phyloP scores from a whole-genome alignment of 208 protist species.

The Vickermania spadyakhi region DNA sequence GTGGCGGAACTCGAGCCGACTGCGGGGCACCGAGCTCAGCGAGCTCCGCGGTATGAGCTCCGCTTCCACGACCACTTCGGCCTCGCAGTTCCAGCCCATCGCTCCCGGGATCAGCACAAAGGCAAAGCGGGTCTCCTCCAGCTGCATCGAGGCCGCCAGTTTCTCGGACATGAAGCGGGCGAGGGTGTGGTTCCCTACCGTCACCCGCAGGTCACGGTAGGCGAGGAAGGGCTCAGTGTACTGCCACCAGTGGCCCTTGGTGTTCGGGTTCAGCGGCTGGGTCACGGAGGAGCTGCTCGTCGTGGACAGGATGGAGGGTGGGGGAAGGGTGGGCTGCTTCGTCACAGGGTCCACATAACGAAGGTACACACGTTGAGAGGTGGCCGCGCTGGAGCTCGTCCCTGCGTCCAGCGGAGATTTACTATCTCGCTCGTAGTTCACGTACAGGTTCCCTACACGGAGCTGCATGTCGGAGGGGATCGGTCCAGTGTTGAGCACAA shows the following conservation, averaged over 20 bases:
- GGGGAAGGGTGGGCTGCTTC: slow-evolving; percentile 20
- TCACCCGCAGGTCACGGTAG: slow-evolving; percentile 49
- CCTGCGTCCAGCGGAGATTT: neutral
- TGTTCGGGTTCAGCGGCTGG: neutral
- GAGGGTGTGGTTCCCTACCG: slow-evolving; percentile 27
- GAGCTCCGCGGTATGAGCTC: slow-evolving; percentile 12
- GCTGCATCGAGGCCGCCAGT: slow-evolving; percentile 12
- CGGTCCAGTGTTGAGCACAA: slow-evolving; percentile 32
- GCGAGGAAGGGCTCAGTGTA: slow-evolving; percentile 58
- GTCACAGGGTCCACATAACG: slow-evolving; percentile 48
- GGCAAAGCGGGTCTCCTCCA: slow-evolving; percentile 11
- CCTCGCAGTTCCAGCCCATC: slow-evolving; percentile 27
- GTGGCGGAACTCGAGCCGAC: slow-evolving; percentile 40
- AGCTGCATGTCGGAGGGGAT: slow-evolving; percentile 34
- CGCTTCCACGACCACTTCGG: slow-evolving; percentile 53
- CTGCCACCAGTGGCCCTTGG: slow-evolving; percentile 54
- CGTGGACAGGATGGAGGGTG: neutral
- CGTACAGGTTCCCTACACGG: slow-evolving; percentile 30
- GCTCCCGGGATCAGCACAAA: slow-evolving; percentile 74
- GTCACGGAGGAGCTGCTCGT: neutral
- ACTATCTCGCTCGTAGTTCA: slow-evolving; percentile 25
- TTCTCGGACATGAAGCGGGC: slow-evolving; percentile 10
- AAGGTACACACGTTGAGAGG: slow-evolving; percentile 27
- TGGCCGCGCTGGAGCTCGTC: neutral
- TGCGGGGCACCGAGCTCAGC: slow-evolving; percentile 7